Evolutionary conservation across 2,329 filamentous ascomycete species (phyloP).

Genomic region (Alternaria rosae): DNA sequence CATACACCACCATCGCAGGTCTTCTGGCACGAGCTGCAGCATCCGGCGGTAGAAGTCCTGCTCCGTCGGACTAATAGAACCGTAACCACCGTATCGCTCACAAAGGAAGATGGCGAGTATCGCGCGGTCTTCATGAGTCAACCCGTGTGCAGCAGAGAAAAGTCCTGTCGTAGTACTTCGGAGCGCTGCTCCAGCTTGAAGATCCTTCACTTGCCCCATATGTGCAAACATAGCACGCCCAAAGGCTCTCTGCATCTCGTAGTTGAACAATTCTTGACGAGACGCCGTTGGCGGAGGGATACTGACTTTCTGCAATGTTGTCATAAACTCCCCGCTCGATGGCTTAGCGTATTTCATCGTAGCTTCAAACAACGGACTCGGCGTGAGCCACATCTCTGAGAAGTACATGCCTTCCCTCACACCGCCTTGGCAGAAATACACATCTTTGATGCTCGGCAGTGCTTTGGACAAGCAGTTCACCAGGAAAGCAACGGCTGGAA

Average conservation of each 20-base stretch:
- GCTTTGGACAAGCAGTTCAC: constrained; percentile 76
- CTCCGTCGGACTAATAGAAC: constrained; percentile 65
- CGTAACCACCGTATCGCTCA: constrained; percentile 72
- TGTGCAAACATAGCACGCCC: constrained; percentile 65
- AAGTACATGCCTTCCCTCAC: constrained; percentile 86
- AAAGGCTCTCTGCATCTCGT: constrained; percentile 62
- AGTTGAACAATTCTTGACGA: constrained; percentile 51
- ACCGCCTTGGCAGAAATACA: constrained; percentile 86
- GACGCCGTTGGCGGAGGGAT: constrained; percentile 18
- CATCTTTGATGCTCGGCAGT: constrained; percentile 71
- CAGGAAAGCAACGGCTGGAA: constrained; percentile 82
- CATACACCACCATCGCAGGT: constrained; percentile 69
- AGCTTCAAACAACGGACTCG: constrained; percentile 43
- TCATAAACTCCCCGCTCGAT: constrained; percentile 57
- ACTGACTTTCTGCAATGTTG: constrained; percentile 60
- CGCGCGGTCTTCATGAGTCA: constrained; percentile 76
- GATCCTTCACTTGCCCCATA: constrained; percentile 54
- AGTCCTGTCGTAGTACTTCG: constrained; percentile 74
- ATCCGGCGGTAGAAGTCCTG: constrained; percentile 62
- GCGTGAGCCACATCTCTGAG: constrained; percentile 67
- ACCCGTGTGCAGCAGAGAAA: constrained; percentile 72
- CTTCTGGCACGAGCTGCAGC: constrained; percentile 60
- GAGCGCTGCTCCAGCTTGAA: constrained; percentile 70
- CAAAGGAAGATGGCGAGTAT: constrained; percentile 75
- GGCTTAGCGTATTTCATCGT: constrained; percentile 61